Conservation (phyloP, 768 basidiomycete genomes). For the Leccinum subtestaceum region DNA sequence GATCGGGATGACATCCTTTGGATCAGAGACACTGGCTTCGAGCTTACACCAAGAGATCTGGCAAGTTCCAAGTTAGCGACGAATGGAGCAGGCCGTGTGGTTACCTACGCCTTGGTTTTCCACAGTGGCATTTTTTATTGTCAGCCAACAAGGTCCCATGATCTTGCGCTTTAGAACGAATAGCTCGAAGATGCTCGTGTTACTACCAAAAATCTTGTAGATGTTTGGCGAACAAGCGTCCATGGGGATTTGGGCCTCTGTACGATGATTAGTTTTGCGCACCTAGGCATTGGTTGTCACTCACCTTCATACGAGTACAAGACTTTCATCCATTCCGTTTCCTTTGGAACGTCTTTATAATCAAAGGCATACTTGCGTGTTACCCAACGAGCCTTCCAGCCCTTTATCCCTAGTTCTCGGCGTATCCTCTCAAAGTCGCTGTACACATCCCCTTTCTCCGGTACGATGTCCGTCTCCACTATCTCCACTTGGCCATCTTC, state of each 20-base stretch:
- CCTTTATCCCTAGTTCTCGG: constrained; percentile 65
- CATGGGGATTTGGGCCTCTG: constrained; percentile 54
- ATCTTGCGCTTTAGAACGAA: constrained; percentile 95
- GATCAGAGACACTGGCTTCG: constrained; percentile 78
- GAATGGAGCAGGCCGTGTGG: neutral
- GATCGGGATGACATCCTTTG: constrained; percentile 87
- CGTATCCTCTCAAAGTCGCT: constrained; percentile 81
- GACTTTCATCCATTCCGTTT: constrained; percentile 91
- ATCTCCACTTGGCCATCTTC: constrained; percentile 32
- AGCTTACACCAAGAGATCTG: constrained; percentile 98
- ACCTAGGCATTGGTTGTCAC: constrained; percentile 17
- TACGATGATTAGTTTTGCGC: neutral
- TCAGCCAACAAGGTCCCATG: constrained; percentile 98
- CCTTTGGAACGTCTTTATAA: constrained; percentile 65
- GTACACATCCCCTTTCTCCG: constrained; percentile 69
- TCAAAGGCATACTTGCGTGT: constrained; percentile 92
- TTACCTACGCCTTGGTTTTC: constrained; percentile 74
- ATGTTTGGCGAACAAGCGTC: constrained; percentile 81
- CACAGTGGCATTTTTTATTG: constrained; percentile 71
- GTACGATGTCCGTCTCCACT: constrained; percentile 72
- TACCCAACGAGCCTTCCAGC: constrained; percentile 82
- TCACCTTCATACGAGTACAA: constrained; percentile 85
- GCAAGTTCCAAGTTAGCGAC: neutral
- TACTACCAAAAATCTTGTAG: constrained; percentile 84
- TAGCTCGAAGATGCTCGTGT: constrained; percentile 88